Conservation (phyloP, 2,329 filamentous ascomycete genomes). For the Clarireedia paspali region DNA sequence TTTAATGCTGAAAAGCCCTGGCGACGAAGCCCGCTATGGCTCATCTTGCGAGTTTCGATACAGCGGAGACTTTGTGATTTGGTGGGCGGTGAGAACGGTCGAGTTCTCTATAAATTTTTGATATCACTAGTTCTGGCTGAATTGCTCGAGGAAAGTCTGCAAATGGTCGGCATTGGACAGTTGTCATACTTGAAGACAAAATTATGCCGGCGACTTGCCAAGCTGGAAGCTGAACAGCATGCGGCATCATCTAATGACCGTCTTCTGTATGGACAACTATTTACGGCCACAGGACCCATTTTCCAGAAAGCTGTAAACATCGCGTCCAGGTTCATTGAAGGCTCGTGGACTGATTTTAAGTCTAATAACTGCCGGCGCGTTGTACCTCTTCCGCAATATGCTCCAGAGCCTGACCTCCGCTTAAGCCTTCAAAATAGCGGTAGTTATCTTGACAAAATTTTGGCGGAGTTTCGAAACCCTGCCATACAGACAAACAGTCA, state of each 20-base stretch:
- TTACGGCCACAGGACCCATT: conserved; percentile 20
- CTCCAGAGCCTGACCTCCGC: conserved; percentile 25
- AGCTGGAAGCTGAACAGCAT: conserved; percentile 40
- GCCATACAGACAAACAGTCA: neutral
- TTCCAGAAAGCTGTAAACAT: conserved; percentile 25
- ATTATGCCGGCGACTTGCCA: conserved; percentile 48
- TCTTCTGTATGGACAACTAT: conserved; percentile 25
- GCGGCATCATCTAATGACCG: neutral
- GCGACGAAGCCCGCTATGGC: conserved; percentile 54
- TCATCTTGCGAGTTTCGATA: conserved; percentile 50
- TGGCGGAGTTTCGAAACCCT: neutral
- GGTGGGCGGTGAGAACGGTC: conserved; percentile 35
- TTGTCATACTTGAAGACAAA: conserved; percentile 41
- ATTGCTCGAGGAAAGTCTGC: conserved; percentile 35
- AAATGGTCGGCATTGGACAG: conserved; percentile 29
- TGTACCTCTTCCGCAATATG: conserved; percentile 33
- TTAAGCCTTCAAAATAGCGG: conserved; percentile 37
- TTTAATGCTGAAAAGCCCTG: conserved; percentile 46
- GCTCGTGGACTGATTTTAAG: conserved; percentile 37
- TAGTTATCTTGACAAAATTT: conserved; percentile 24
- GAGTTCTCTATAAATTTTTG: conserved; percentile 49
- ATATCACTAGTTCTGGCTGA: conserved; percentile 39
- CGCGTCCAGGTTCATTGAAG: neutral
- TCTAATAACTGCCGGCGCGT: conserved; percentile 31
- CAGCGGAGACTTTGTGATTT: conserved; percentile 40